Evolutionary conservation across 352 stramenopile species (phyloP).

Genomic region (Pythium rhizo-oryzae): DNA sequence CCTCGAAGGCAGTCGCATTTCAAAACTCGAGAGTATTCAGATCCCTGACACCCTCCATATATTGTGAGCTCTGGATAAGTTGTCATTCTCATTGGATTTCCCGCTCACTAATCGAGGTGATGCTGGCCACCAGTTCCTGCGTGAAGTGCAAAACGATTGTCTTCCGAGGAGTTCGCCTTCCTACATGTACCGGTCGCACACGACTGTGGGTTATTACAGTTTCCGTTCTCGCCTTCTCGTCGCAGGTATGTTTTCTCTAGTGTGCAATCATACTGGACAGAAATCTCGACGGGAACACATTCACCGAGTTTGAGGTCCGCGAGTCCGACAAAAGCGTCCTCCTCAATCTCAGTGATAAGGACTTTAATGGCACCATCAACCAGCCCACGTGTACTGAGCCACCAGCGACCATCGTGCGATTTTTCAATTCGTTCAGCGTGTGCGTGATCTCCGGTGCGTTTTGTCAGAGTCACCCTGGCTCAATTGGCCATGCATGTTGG

Average conservation of each 20-base stretch:
- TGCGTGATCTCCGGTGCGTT: neutral
- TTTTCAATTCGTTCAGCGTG: neutral
- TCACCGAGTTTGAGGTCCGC: constrained; percentile 3
- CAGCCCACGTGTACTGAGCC: neutral
- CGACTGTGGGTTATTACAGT: neutral
- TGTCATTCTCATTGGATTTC: neutral
- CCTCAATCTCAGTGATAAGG: neutral
- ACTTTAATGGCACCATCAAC: neutral
- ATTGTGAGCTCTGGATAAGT: neutral
- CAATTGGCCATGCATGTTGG: too few relatives aligned
- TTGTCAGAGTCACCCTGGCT: too few relatives aligned
- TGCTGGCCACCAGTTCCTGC: neutral
- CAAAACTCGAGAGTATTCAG: neutral
- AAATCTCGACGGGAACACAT: constrained; percentile 1
- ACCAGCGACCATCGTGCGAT: neutral
- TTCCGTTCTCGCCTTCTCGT: neutral
- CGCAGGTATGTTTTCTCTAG: neutral
- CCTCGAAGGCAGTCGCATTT: neutral
- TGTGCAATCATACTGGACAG: neutral
- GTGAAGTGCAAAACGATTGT: neutral
- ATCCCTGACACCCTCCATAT: neutral
- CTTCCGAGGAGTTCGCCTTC: neutral
- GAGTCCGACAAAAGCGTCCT: neutral
- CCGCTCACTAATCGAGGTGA: neutral
- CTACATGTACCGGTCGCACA: neutral